phyloP scores from a whole-genome alignment of 805 yeast genomes.

The Myxozyma mucilagina region DNA sequence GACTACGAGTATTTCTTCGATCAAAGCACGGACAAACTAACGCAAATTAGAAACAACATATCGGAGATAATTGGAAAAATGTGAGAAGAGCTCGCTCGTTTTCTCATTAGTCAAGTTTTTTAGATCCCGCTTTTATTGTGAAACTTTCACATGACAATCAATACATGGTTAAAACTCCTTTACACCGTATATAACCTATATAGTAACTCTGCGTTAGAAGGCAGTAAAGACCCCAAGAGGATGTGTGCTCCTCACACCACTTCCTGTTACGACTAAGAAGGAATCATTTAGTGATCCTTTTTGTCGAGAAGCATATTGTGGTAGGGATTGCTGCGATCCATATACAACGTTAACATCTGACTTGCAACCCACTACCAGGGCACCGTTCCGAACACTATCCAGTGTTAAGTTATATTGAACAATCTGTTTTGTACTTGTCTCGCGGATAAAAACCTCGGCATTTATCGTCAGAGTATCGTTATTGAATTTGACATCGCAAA shows the following conservation, averaged over 20 bases:
- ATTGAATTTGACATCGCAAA: conserved; percentile 1
- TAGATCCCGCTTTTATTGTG: no score
- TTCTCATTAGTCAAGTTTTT: no score
- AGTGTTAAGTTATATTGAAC: conserved; percentile 4
- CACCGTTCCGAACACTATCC: not conserved
- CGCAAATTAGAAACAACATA: no score
- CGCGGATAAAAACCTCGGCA: conserved; percentile 11
- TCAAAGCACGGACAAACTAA: no score
- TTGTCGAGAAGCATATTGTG: not conserved
- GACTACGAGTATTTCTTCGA: no score
- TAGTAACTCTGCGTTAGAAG: not conserved
- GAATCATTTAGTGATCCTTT: not conserved
- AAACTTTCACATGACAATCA: no score
- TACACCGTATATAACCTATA: not conserved
- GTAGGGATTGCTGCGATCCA: not conserved
- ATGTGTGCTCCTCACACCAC: not conserved
- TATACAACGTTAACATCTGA: not conserved
- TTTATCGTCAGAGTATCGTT: not conserved
- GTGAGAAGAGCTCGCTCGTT: no score
- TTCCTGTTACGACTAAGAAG: not conserved
- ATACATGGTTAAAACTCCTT: not conserved
- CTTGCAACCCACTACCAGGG: not conserved
- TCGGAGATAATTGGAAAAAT: no score
- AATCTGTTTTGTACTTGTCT: conserved; percentile 1
- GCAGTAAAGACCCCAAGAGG: conserved; percentile 2